Percentiles rank a stretch among this genome's conserved stretches.
phyloP scores from a whole-genome alignment of 2,329 filamentous ascomycete genomes.

The Monosporascus sp. region DNA sequence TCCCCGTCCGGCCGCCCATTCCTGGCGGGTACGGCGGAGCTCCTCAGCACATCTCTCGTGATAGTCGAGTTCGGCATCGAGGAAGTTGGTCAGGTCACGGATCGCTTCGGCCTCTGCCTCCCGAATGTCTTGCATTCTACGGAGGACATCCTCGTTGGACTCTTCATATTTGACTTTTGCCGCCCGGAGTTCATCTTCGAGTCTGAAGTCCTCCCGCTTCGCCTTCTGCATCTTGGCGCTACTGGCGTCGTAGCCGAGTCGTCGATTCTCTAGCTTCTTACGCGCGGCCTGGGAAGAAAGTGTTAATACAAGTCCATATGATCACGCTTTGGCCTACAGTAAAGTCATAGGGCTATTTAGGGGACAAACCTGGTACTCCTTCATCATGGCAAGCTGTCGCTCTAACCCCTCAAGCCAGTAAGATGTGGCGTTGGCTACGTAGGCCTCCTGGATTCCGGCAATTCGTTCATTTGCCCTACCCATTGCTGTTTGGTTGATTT shows the following conservation, averaged over 20 bases:
- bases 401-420: slow-evolving; percentile 92
- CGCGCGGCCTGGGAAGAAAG: slow-evolving; percentile 52
- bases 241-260: slow-evolving; percentile 86
- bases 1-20: slow-evolving; percentile 32
- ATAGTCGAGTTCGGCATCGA: slow-evolving; percentile 86
- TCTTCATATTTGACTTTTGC: slow-evolving; percentile 97
- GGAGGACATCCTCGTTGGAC: slow-evolving; percentile 82
- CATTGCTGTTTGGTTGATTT: slow-evolving; percentile 45
- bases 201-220: slow-evolving; percentile 86
- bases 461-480: slow-evolving; percentile 86
- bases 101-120: slow-evolving; percentile 83
- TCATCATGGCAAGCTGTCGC: slow-evolving; percentile 87
- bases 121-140: slow-evolving; percentile 95
- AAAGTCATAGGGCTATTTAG: background rate
- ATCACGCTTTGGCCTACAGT: too few species aligned
- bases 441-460: slow-evolving; percentile 78
- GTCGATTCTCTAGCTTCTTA: slow-evolving; percentile 88
- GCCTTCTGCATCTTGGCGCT: slow-evolving; percentile 87
- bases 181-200: slow-evolving; percentile 85
- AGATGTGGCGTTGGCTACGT: slow-evolving; percentile 69
- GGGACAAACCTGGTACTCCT: slow-evolving; percentile 79
- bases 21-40: slow-evolving; percentile 51
- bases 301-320: slow-evolving; percentile 6
- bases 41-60: slow-evolving; percentile 88
- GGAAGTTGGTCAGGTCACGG: slow-evolving; percentile 69